These are phyloP conservation scores for Stevia rebaudiana DNA, from an alignment of 140 eudicot species.

Conservation along the genomic window DNA sequence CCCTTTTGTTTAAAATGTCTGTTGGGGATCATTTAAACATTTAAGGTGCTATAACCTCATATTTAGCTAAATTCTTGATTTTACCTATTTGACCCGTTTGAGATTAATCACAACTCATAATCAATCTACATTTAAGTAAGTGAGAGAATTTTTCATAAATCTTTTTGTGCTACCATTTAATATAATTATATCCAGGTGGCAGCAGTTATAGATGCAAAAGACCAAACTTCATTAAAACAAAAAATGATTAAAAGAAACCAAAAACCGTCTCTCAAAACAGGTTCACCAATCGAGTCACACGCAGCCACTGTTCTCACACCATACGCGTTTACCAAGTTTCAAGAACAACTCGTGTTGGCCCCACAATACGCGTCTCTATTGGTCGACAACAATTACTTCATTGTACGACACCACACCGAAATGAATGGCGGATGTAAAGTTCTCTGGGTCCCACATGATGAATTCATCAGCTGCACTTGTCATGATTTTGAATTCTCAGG, in stretches of 20 bases:
- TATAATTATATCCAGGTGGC: constrained; percentile 43
- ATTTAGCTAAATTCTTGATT: too few species aligned
- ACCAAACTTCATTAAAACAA: constrained; percentile 48
- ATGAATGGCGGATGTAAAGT: constrained; percentile 67
- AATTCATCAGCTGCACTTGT: constrained; percentile 70
- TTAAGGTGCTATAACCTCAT: too few species aligned
- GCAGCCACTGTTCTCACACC: constrained; percentile 81
- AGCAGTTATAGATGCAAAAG: constrained; percentile 46
- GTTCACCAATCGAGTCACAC: constrained; percentile 83
- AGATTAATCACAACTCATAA: neutral
- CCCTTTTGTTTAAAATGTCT: too few species aligned
- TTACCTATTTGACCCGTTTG: neutral
- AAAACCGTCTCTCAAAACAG: constrained; percentile 63
- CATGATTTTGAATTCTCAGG: constrained; percentile 76
- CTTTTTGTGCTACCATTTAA: neutral
- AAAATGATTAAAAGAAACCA: constrained; percentile 37
- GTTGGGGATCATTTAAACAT: too few species aligned
- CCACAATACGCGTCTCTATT: constrained; percentile 76
- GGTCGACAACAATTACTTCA: constrained; percentile 55
- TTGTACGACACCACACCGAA: constrained; percentile 78
- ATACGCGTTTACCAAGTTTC: constrained; percentile 63
- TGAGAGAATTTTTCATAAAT: neutral
- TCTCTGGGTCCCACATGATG: constrained; percentile 62
- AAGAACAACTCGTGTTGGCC: constrained; percentile 79
- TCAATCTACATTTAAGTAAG: neutral